Base-by-base conservation (phyloP, 495 filamentous ascomycete species). In the Daldinia grandis region DNA sequence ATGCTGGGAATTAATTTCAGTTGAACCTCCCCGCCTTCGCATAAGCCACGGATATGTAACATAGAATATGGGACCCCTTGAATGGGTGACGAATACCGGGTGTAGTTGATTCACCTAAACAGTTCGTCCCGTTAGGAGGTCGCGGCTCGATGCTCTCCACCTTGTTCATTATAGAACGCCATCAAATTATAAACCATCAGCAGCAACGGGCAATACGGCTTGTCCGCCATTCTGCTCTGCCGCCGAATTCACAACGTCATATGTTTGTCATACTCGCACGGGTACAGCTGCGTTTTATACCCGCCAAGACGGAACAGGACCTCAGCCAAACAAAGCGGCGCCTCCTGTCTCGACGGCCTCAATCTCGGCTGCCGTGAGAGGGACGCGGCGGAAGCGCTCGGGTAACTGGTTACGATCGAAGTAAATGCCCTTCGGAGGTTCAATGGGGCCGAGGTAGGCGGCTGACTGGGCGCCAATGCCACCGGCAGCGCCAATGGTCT, bases 301-400 rank as follows among this genome's bases (percentile, higher is more conserved):
- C 37, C 56, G 17, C 1, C 21, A n/a, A 14, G 24, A 17, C 5
- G 15, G n/a, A 24, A 5, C n/a, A 40, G 5, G 42, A 7, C 28
- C 64, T 80, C 71, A 83, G 30, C 78, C 78, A 62, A 79, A 77
- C 54, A 78, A 69, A 5, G 81, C 69, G 14, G 95, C 95, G 60
- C 95, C 95, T 28, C 93, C 96, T 30, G 91, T 91, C 87, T 98
- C 94, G 61, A 99, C 86, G 33, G 94, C 94, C 78, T 98, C 96
- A 64, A 99, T 99, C 85, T 99, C 95, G 49, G 89, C 89, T 72
- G 89, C 76, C 27, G 84, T 89, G 79, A 92, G 89, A 17, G 88
- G 84, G 14, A 86, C 82, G 58, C 95, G 85, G 73, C 91, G 88
- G 84, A 97, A 99, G 68, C 94, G 87, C 58, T 81, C 68, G 27